Evolutionary conservation across 192 early-diverging fungal genomes (phyloP).

Genomic region (Obelidium mucronatum): DNA sequence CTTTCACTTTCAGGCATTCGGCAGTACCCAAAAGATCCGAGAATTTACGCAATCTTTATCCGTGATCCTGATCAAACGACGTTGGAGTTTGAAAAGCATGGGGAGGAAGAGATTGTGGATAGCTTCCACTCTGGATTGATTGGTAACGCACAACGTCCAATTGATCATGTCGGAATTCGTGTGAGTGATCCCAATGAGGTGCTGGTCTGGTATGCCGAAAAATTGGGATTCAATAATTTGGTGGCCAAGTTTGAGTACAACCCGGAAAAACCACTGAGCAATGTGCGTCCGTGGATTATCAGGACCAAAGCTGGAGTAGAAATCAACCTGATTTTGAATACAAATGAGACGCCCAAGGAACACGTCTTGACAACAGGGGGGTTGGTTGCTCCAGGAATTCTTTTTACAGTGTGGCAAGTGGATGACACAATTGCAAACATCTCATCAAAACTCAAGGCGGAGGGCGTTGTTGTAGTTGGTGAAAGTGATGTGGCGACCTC

Average conservation of each 20-base stretch:
- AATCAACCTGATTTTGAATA: conserved; percentile 16
- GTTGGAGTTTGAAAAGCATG: conserved; percentile 15
- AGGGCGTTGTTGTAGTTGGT: background rate
- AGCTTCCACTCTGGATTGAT: background rate
- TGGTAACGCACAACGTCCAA: background rate
- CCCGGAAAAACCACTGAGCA: background rate
- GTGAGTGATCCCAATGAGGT: background rate
- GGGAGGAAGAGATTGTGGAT: background rate
- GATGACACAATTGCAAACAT: background rate
- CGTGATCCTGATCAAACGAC: background rate
- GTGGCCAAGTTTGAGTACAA: conserved; percentile 8
- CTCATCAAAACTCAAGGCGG: background rate
- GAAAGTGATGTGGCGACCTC: background rate
- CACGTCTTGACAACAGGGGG: background rate
- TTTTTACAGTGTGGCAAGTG: background rate
- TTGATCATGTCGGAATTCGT: conserved; percentile 10
- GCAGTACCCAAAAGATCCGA: conserved; percentile 2
- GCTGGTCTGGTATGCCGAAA: conserved; percentile 11
- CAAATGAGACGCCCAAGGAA: conserved; percentile 1
- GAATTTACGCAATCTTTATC: background rate
- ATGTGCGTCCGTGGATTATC: background rate
- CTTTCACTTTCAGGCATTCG: background rate
- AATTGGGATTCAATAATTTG: conserved; percentile 1
- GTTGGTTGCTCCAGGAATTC: background rate
- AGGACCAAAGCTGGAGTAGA: background rate